Conservation (phyloP, 257 asterid species). For the Nicotiana otophora region DNA sequence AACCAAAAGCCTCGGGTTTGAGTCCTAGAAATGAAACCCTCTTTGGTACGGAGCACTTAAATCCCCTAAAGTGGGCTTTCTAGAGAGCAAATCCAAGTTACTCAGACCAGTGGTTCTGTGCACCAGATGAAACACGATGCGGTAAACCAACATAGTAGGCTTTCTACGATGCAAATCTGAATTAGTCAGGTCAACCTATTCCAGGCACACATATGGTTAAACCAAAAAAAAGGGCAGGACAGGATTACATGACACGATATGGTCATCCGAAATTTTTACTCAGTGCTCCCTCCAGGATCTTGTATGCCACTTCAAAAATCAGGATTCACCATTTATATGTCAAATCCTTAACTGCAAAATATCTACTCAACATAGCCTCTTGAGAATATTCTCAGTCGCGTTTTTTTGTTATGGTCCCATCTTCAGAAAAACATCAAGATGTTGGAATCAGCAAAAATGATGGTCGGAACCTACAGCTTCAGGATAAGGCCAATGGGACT, state of each 20-base stretch:
- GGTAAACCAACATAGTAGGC: background rate
- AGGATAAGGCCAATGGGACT: slow-evolving; percentile 81
- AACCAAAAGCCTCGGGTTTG: too few relatives aligned
- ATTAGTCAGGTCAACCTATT: background rate
- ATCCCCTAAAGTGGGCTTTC: too few relatives aligned
- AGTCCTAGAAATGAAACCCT: too few relatives aligned
- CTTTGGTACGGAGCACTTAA: too few relatives aligned
- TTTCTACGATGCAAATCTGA: too few relatives aligned
- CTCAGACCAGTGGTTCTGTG: too few relatives aligned
- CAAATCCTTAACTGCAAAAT: background rate
- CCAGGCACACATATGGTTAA: background rate
- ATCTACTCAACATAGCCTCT: background rate
- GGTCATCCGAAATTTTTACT: background rate
- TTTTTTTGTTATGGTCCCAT: background rate
- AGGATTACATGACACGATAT: background rate
- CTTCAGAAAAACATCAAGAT: background rate
- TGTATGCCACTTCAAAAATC: background rate
- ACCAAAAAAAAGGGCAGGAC: background rate
- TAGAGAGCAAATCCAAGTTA: too few relatives aligned
- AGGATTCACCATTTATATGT: background rate
- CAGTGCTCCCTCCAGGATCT: background rate
- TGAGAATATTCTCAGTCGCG: background rate
- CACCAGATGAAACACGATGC: too few relatives aligned
- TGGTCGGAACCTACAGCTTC: slow-evolving; percentile 34
- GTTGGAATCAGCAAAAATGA: background rate